Evolutionary conservation across 495 filamentous ascomycete genomes (phyloP).

Genomic region (Elaphomyces granulatus): DNA sequence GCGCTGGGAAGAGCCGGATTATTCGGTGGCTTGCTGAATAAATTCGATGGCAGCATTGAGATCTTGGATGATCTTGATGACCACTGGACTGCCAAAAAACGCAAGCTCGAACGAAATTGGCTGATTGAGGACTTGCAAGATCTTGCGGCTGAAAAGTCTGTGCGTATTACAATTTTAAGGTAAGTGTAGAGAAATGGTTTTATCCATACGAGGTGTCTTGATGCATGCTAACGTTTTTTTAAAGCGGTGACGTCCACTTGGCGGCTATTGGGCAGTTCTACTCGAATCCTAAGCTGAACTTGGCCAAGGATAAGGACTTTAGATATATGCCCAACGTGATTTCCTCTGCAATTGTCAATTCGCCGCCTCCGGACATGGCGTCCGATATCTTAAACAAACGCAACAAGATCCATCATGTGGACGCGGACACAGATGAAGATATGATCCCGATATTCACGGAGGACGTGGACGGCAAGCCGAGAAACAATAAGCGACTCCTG

Average conservation of each 20-base stretch:
- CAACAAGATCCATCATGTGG: slow-evolving; percentile 76
- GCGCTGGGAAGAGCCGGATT: slow-evolving; percentile 70
- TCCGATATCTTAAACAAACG: slow-evolving; percentile 86
- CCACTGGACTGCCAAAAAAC: slow-evolving; percentile 92
- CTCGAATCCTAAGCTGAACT: slow-evolving; percentile 62
- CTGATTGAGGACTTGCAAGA: slow-evolving; percentile 83
- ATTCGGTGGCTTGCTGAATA: slow-evolving; percentile 70
- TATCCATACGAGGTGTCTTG: background rate
- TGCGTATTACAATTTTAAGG: slow-evolving; percentile 81
- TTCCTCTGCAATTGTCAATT: slow-evolving; percentile 83
- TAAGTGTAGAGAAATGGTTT: slow-evolving; percentile 16
- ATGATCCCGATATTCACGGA: slow-evolving; percentile 86
- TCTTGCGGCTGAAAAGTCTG: slow-evolving; percentile 75
- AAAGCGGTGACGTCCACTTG: slow-evolving; percentile 80
- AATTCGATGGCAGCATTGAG: slow-evolving; percentile 83
- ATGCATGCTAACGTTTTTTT: slow-evolving; percentile 9
- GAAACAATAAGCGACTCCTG: slow-evolving; percentile 85
- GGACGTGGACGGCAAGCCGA: slow-evolving; percentile 73
- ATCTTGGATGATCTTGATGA: slow-evolving; percentile 87
- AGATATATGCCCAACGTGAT: slow-evolving; percentile 89
- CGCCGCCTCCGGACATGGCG: slow-evolving; percentile 76
- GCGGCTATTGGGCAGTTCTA: slow-evolving; percentile 91
- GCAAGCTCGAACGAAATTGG: slow-evolving; percentile 76
- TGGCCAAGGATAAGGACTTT: slow-evolving; percentile 75
- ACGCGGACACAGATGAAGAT: slow-evolving; percentile 70